Percentiles rank a stretch among this genome's conserved stretches.
Conservation (phyloP, 306 rosid species). For the Fagus crenata region DNA sequence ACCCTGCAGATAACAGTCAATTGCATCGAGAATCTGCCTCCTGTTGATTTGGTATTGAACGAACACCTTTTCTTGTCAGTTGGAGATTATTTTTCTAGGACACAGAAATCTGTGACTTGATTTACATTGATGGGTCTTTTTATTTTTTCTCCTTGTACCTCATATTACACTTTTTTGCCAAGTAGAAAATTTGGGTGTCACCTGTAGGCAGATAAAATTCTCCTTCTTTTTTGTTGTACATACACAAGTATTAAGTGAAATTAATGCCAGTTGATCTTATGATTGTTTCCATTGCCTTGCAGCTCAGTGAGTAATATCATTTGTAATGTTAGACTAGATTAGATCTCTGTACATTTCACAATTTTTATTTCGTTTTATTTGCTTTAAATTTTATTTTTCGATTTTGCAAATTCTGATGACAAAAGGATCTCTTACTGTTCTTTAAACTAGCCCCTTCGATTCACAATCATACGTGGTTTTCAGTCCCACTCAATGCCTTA, state of each 20-base stretch:
- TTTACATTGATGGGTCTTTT: not conserved
- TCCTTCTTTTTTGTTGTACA: not conserved
- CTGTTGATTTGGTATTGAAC: slow-evolving; percentile 52
- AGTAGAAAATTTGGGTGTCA: not conserved
- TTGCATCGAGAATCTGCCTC: slow-evolving; percentile 56
- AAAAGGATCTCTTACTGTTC: not conserved
- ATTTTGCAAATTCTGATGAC: not conserved
- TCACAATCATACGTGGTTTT: no score
- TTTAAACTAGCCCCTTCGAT: no score
- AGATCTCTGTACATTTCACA: not conserved
- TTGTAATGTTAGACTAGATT: not conserved
- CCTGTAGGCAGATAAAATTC: not conserved
- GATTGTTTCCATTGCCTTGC: not conserved
- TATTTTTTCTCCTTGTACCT: not conserved
- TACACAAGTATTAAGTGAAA: not conserved
- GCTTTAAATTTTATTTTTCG: not conserved
- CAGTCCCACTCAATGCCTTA: no score
- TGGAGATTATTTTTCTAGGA: slow-evolving; percentile 45
- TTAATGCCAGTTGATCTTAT: not conserved
- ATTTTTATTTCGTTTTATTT: not conserved
- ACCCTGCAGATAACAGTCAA: slow-evolving; percentile 55
- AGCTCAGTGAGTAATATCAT: not conserved
- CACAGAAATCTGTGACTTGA: slow-evolving; percentile 1
- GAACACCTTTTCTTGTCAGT: slow-evolving; percentile 62
- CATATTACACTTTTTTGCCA: not conserved